phyloP scores from a whole-genome alignment of 2,329 filamentous ascomycete species.

The Aspergillus nomiae region DNA sequence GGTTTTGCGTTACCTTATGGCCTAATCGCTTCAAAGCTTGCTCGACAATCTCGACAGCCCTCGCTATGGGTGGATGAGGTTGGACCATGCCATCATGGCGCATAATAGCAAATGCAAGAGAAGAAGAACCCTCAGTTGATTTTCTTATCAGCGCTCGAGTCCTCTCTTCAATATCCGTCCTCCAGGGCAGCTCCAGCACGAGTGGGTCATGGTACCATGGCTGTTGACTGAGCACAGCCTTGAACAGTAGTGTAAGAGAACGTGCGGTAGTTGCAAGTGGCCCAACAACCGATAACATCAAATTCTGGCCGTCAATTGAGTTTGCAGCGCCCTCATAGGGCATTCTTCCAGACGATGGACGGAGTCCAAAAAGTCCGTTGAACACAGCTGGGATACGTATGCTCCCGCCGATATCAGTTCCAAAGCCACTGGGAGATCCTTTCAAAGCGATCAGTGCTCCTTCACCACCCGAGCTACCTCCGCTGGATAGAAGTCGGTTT shows the following conservation, averaged over 20 bases:
- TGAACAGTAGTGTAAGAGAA: conserved; percentile 58
- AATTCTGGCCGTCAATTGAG: conserved; percentile 65
- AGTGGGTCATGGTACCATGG: conserved; percentile 70
- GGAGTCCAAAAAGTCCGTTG: conserved; percentile 59
- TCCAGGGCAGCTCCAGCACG: conserved; percentile 67
- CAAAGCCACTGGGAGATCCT: conserved; percentile 59
- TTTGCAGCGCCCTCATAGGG: conserved; percentile 63
- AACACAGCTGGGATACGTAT: conserved; percentile 63
- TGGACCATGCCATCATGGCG: conserved; percentile 53
- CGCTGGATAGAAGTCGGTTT: conserved; percentile 56
- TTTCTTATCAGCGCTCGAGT: conserved; percentile 43
- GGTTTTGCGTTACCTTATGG: conserved; percentile 43
- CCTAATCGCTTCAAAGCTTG: conserved; percentile 54
- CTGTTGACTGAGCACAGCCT: conserved; percentile 57
- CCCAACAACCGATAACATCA: conserved; percentile 64
- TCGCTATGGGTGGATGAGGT: conserved; percentile 59
- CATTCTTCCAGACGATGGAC: conserved; percentile 57
- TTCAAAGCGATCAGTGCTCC: conserved; percentile 57
- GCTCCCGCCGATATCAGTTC: conserved; percentile 60
- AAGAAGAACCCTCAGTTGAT: conserved; percentile 29
- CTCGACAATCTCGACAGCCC: conserved; percentile 56
- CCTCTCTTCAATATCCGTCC: conserved; percentile 46
- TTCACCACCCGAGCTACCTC: conserved; percentile 63
- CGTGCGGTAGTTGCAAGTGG: conserved; percentile 61
- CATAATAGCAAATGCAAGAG: conserved; percentile 59